Conservation (phyloP, 1,284 basidiomycete species). For the Cryptococcus sp. region DNA sequence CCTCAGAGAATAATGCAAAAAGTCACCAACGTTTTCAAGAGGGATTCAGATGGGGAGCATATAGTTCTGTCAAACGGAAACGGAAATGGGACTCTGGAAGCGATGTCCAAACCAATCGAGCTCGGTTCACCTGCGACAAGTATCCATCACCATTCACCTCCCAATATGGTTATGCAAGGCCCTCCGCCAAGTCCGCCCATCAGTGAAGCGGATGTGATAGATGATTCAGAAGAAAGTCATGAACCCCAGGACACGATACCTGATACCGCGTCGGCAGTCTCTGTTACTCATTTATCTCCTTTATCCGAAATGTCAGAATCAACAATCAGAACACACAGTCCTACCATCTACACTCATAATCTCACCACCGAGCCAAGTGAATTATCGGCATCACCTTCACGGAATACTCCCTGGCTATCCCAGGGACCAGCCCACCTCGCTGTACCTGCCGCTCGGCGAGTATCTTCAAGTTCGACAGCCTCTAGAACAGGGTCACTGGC, state of each 20-base stretch:
- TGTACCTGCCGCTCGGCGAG: conserved; percentile 5
- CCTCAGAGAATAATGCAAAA: conserved; percentile 26
- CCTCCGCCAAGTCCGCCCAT: conserved; percentile 44
- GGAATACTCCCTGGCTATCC: conserved; percentile 1
- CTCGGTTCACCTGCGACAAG: not conserved
- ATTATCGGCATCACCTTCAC: not conserved
- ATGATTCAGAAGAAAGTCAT: conserved; percentile 2
- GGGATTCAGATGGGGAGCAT: conserved; percentile 3
- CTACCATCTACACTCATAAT: conserved; percentile 15
- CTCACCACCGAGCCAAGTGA: conserved; percentile 22
- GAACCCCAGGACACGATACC: conserved; percentile 1
- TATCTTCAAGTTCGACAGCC: conserved; percentile 25
- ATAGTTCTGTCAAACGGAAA: not conserved
- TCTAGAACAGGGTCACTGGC: conserved; percentile 37
- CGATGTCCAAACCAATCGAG: not conserved
- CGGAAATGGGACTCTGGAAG: not conserved
- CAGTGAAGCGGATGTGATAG: conserved; percentile 24
- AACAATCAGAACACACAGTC: not conserved
- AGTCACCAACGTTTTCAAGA: conserved; percentile 31
- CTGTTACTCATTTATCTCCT: not conserved
- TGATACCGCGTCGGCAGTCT: conserved; percentile 6
- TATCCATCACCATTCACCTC: not conserved
- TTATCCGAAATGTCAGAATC: not conserved
- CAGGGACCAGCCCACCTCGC: not conserved
- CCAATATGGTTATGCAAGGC: conserved; percentile 30